A percentile compares a stretch with the other conserved stretches of the same genome.
phyloP scores from a whole-genome alignment of 2,329 filamentous ascomycete species.

The Cercospora canescens region DNA sequence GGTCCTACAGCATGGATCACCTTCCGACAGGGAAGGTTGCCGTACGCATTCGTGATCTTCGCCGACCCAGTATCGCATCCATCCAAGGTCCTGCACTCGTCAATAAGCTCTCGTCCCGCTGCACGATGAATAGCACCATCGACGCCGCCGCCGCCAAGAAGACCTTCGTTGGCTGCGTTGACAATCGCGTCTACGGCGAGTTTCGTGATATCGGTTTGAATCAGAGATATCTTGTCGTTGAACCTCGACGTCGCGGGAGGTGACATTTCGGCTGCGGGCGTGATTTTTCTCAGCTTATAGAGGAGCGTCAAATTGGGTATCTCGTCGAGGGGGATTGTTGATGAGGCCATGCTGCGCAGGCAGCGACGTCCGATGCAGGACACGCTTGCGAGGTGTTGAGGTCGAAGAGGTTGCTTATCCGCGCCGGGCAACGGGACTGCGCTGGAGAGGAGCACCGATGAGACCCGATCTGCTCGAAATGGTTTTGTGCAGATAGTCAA shows the following conservation, averaged over 20 bases:
- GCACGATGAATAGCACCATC: constrained; percentile 74
- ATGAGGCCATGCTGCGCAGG: constrained; percentile 4
- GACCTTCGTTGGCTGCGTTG: constrained; percentile 80
- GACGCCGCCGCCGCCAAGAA: constrained; percentile 88
- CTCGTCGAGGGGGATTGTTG: constrained; percentile 48
- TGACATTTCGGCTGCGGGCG: constrained; percentile 33
- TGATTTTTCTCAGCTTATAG: constrained; percentile 61
- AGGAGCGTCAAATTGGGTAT: constrained; percentile 66
- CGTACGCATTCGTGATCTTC: constrained; percentile 78
- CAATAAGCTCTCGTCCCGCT: constrained; percentile 67
- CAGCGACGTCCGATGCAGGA: not conserved
- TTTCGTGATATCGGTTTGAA: constrained; percentile 78
- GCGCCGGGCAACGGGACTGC: not conserved
- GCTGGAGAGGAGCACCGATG: not conserved
- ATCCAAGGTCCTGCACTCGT: constrained; percentile 69
- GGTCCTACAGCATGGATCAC: constrained; percentile 93
- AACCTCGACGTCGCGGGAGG: constrained; percentile 50
- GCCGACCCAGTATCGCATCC: constrained; percentile 78
- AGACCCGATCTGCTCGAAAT: constrained; percentile 8
- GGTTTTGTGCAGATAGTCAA: constrained; percentile 7
- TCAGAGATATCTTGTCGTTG: constrained; percentile 70
- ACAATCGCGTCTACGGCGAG: constrained; percentile 81
- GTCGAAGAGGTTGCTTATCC: not conserved
- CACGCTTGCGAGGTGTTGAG: not conserved
- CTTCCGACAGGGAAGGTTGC: constrained; percentile 67